A percentile compares a stretch with the other conserved stretches of the same genome.
Conservation (phyloP, 306 rosid genomes). For the Pyrus communis region DNA sequence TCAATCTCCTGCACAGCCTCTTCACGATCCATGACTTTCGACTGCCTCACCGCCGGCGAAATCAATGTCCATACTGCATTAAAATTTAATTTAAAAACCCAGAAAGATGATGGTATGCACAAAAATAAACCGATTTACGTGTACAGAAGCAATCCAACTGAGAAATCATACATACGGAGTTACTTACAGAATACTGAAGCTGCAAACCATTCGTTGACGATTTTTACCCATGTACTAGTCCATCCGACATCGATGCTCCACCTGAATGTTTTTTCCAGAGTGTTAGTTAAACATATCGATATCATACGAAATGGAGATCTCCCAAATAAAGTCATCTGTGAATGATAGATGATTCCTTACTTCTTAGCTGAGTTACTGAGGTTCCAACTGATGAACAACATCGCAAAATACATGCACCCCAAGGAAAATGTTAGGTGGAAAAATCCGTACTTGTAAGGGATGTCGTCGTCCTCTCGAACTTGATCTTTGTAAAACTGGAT, state of each 20-base stretch:
- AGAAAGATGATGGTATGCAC: neutral
- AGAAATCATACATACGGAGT: neutral
- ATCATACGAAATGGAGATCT: neutral
- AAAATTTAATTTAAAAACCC: neutral
- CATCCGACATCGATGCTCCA: conserved; percentile 96
- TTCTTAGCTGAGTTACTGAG: conserved; percentile 63
- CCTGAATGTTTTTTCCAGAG: conserved; percentile 37
- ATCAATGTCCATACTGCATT: conserved; percentile 77
- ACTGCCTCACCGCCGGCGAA: conserved; percentile 53
- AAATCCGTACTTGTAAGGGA: conserved; percentile 73
- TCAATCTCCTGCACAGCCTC: conserved; percentile 31
- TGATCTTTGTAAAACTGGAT: conserved; percentile 50
- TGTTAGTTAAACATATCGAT: neutral
- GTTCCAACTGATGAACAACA: conserved; percentile 92
- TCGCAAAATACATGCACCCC: conserved; percentile 87
- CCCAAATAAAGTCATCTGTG: neutral
- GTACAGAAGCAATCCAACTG: neutral
- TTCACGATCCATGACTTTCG: conserved; percentile 32
- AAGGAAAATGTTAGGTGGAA: conserved; percentile 77
- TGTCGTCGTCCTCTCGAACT: conserved; percentile 46
- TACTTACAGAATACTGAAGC: conserved; percentile 76
- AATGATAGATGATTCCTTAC: conserved; percentile 31
- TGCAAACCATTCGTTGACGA: conserved; percentile 84
- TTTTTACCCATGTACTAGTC: conserved; percentile 86
- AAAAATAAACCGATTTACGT: neutral